Percentiles rank a stretch among this genome's conserved stretches.
Conservation (phyloP, 352 stramenopile genomes). For the Phytophthora europaea region DNA sequence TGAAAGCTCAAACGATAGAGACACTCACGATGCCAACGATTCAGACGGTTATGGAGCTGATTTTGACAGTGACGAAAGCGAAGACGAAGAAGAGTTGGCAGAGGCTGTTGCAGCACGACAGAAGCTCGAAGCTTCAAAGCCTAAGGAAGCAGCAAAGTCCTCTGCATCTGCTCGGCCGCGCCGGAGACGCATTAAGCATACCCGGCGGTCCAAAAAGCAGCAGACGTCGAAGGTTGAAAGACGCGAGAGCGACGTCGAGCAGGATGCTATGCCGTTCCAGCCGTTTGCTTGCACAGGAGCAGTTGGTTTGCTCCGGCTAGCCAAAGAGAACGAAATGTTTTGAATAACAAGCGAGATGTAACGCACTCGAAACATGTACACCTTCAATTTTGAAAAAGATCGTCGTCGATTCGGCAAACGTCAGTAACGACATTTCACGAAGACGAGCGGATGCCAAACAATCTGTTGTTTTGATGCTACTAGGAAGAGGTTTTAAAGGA, state of each 20-base stretch:
- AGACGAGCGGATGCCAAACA: background rate
- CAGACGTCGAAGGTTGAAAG: slow-evolving; percentile 28
- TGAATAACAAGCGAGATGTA: slow-evolving; percentile 40
- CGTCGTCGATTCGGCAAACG: background rate
- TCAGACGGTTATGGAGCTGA: slow-evolving; percentile 75
- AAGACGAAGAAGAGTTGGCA: slow-evolving; percentile 43
- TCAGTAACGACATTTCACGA: too few relatives aligned
- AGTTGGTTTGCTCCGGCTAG: slow-evolving; percentile 61
- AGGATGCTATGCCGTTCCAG: slow-evolving; percentile 47
- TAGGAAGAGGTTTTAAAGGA: too few relatives aligned
- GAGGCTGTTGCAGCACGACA: slow-evolving; percentile 12
- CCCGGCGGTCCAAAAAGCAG: slow-evolving; percentile 39
- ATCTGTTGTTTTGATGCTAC: too few relatives aligned
- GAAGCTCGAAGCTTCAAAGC: slow-evolving; percentile 32
- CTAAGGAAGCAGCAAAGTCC: slow-evolving; percentile 11
- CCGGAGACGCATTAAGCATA: slow-evolving; percentile 33
- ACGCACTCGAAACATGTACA: slow-evolving; percentile 2
- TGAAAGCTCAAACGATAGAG: slow-evolving; percentile 14
- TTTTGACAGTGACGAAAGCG: slow-evolving; percentile 74
- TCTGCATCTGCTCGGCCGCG: slow-evolving; percentile 17
- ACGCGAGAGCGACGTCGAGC: slow-evolving; percentile 26
- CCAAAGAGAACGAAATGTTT: slow-evolving; percentile 85
- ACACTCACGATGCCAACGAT: slow-evolving; percentile 15
- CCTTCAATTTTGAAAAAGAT: background rate
- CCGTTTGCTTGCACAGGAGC: slow-evolving; percentile 78